Base-by-base conservation (phyloP, 495 filamentous ascomycete species). In the Penicillium cinerascens region DNA sequence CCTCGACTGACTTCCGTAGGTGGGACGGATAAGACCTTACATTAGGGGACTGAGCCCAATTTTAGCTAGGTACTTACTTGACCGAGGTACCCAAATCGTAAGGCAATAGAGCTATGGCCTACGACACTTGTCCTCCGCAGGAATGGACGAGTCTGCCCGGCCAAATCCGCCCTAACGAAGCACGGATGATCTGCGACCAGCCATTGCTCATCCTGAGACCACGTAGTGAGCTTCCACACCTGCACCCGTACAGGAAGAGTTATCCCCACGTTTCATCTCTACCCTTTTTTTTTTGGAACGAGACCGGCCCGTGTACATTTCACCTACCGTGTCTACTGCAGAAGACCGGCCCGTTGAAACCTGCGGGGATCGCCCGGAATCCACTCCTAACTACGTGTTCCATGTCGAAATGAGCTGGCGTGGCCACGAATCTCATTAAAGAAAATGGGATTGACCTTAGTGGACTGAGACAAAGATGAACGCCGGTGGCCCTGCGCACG, bases 121-220 rank as follows among this genome's bases (percentile, higher is more conserved):
- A 13, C 29, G 11, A 33, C 29, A 33, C 29, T 33, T 33, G 29
- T 33, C 29, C 29, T 1, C 29, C 10, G 29, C 29, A 13, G 29
- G 29, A 56, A 48, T 44, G 44, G 54, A 53, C 46, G 42, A 57
- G 49, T 60, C 54, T 47, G n/a, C 15, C 44, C 38, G 33, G 47
- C 52, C 43, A 43, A n/a, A 55, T 55, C n/a, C 49, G 38, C 36
- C 17, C 36, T 17, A 56, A 18, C 35, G 23, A 35, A 41, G 47
- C 36, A 46, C 40, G 40, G 39, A 49, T 58, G 50, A 54, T 58
- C 45, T 39, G 16, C 52, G 52, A 36, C 40, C 27, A 55, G 46
- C 46, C 45, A 51, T 54, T 43, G 36, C 51, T 4, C 21, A 20
- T 22, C 18, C 41, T 22, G 20, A 20, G 21, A 25, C 41, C 41